Conservation (phyloP, 495 filamentous ascomycete species). For the Extremus antarcticus region DNA sequence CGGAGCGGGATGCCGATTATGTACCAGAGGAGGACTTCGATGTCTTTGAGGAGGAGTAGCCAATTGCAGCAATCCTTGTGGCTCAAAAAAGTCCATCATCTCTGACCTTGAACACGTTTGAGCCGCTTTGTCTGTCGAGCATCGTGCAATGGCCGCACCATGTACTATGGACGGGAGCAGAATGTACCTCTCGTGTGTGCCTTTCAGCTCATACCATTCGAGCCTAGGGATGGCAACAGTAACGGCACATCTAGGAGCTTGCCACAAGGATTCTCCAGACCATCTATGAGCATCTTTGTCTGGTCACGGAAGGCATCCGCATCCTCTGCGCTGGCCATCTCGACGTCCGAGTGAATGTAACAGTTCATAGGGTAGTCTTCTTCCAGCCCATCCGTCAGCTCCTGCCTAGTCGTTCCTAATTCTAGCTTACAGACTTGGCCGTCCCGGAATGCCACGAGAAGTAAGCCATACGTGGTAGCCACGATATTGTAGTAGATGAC, state of each 20-base stretch:
- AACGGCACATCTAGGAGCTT: constrained; percentile 7
- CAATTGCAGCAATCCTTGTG: background rate
- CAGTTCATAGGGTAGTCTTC: background rate
- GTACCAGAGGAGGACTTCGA: background rate
- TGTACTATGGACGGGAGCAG: no score
- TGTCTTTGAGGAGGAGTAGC: background rate
- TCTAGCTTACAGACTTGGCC: constrained; percentile 3
- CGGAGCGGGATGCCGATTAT: background rate
- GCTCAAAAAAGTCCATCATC: background rate
- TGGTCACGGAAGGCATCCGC: constrained; percentile 1
- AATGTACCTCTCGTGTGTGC: background rate
- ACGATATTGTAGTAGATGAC: background rate
- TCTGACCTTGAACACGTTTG: no score
- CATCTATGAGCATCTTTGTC: background rate
- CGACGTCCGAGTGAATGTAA: background rate
- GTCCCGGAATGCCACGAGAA: background rate
- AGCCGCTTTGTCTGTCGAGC: background rate
- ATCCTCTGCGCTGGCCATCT: background rate
- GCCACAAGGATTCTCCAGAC: constrained; percentile 5
- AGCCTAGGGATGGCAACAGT: background rate
- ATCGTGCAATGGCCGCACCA: no score
- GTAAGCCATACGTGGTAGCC: background rate
- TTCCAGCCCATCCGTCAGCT: background rate
- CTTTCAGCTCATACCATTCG: background rate
- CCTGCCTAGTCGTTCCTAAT: background rate